phyloP scores from a whole-genome alignment of 1,284 basidiomycete species.

The Heterobasidion occidentale region DNA sequence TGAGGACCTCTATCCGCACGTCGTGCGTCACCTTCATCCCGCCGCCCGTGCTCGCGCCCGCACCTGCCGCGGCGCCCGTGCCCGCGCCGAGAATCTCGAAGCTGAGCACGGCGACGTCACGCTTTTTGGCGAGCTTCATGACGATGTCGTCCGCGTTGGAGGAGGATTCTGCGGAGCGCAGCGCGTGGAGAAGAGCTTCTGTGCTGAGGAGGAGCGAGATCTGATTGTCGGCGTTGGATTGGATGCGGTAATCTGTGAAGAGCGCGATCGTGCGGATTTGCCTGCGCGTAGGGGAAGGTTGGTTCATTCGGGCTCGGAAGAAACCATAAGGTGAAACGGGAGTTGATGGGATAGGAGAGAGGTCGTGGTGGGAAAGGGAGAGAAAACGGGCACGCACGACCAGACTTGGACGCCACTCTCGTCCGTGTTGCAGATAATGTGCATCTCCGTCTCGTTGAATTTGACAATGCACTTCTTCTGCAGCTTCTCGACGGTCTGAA shows the following conservation, averaged over 20 bases:
- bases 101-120: conserved; percentile 62
- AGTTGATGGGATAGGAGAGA: too few relatives aligned
- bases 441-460: conserved; percentile 69
- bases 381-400: conserved; percentile 56
- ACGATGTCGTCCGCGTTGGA: conserved; percentile 57
- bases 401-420: conserved; percentile 88
- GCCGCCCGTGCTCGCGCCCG: conserved; percentile 32
- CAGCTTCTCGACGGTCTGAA: conserved; percentile 74
- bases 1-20: conserved; percentile 72
- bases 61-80: too few relatives aligned
- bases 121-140: conserved; percentile 81
- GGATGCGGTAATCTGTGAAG: conserved; percentile 79
- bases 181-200: conserved; percentile 70
- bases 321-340: not conserved
- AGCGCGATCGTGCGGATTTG: conserved; percentile 63
- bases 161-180: conserved; percentile 47
- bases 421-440: conserved; percentile 79
- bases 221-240: conserved; percentile 80
- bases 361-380: not conserved
- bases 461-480: conserved; percentile 80
- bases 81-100: conserved; percentile 64
- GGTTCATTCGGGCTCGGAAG: not conserved
- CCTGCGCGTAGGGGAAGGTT: conserved; percentile 20
- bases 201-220: conserved; percentile 70
- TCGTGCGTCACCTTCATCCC: conserved; percentile 61